A percentile compares a stretch with the other conserved stretches of the same genome.
Conservation (phyloP, 345 rosid species). For the Syzygium grande region DNA sequence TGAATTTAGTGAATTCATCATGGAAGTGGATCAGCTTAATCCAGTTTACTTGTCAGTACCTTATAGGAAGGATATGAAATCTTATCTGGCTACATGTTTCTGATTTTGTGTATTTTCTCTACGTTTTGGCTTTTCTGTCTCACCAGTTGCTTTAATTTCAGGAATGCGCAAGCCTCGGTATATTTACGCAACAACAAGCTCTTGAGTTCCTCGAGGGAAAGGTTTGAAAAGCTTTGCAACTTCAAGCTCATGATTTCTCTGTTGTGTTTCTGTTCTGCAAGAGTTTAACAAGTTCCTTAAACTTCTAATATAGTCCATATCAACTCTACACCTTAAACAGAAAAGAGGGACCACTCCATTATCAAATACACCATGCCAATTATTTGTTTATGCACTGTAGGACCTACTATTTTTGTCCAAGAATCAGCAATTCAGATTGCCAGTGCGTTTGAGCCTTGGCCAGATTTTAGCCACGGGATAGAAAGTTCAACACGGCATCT, state of each 20-base stretch:
- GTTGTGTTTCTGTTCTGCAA: background rate
- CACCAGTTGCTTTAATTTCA: constrained; percentile 17
- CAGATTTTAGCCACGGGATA: background rate
- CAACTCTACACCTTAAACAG: background rate
- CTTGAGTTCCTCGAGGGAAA: constrained; percentile 57
- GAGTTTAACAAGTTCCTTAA: background rate
- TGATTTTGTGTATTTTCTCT: background rate
- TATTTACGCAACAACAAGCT: constrained; percentile 57
- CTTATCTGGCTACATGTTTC: background rate
- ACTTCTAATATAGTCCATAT: background rate
- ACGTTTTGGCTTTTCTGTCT: background rate
- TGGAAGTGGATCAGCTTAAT: background rate
- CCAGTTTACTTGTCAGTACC: background rate
- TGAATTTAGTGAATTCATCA: background rate
- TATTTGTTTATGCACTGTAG: background rate
- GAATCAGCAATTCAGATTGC: background rate
- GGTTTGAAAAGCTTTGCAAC: constrained; percentile 23
- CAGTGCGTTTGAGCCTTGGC: background rate
- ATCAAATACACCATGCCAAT: background rate
- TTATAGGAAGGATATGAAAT: background rate
- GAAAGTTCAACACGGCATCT: background rate
- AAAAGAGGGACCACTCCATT: background rate
- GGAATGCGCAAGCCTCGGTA: constrained; percentile 64
- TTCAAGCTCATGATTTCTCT: background rate
- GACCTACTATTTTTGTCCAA: background rate